Percentiles rank a stretch among this genome's conserved stretches.
phyloP scores from a whole-genome alignment of 805 yeast genomes.

The Ogataea trehalophila region DNA sequence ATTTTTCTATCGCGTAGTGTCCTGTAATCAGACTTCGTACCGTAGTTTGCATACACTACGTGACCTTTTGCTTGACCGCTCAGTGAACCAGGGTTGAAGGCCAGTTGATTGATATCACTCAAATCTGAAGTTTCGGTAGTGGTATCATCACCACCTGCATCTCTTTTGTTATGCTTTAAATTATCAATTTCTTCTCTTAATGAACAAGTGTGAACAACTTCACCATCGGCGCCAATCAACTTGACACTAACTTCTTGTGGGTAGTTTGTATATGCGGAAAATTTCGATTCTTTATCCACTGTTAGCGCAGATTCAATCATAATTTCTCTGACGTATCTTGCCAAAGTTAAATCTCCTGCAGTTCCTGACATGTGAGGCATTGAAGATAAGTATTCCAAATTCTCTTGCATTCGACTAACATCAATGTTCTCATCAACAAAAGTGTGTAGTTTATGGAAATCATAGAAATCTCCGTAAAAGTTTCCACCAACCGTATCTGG shows the following conservation, averaged over 20 bases:
- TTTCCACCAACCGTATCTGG: constrained; percentile 36
- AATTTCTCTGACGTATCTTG: constrained; percentile 57
- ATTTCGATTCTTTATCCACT: constrained; percentile 43
- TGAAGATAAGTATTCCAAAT: constrained; percentile 65
- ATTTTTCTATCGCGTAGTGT: constrained; percentile 34
- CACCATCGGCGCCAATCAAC: constrained; percentile 18
- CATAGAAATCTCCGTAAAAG: constrained; percentile 56
- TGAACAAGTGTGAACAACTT: constrained; percentile 15
- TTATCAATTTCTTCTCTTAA: constrained; percentile 17
- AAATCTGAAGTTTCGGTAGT: constrained; percentile 3
- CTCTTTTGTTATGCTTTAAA: constrained; percentile 1
- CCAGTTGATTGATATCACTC: constrained; percentile 34
- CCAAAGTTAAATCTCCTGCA: constrained; percentile 71
- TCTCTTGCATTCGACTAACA: constrained; percentile 53
- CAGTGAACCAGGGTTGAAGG: constrained; percentile 67
- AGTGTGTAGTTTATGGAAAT: constrained; percentile 46
- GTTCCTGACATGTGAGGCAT: constrained; percentile 90
- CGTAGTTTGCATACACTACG: constrained; percentile 63
- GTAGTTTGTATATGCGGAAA: constrained; percentile 59
- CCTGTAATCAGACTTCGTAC: constrained; percentile 50
- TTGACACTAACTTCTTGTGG: constrained; percentile 40
- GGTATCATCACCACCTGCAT: constrained; percentile 4
- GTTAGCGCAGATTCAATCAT: constrained; percentile 55
- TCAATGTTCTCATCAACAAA: constrained; percentile 51
- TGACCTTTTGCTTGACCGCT: constrained; percentile 51